Evolutionary conservation across 2,329 filamentous ascomycete species (phyloP).

Genomic region (Cercospora berteroae): DNA sequence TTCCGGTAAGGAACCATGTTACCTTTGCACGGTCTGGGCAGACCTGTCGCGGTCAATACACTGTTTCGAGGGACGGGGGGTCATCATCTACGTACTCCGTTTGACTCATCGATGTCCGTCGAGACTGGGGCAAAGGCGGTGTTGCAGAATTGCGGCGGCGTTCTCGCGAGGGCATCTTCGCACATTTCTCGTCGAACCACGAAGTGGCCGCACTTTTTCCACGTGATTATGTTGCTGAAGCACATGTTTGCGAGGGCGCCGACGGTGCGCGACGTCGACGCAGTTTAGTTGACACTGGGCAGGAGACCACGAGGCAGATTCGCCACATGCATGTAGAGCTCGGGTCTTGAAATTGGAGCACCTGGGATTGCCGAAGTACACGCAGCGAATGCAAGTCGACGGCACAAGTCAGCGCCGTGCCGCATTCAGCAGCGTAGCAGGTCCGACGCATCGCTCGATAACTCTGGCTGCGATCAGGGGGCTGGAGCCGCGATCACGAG

Average conservation of each 20-base stretch:
- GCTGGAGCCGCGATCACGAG: not conserved
- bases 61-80: not conserved
- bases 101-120: conserved; percentile 16
- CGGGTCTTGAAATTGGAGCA: not conserved
- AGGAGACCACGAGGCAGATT: not conserved
- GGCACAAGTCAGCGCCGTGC: not conserved
- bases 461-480: not conserved
- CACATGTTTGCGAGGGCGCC: conserved; percentile 18
- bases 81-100: conserved; percentile 9
- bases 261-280: not conserved
- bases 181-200: conserved; percentile 19
- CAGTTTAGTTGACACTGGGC: not conserved
- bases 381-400: not conserved
- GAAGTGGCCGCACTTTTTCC: conserved; percentile 23
- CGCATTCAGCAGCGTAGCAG: not conserved
- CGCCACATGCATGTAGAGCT: conserved; percentile 1
- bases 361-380: conserved; percentile 4
- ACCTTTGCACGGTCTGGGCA: conserved; percentile 24
- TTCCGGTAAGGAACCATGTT: not conserved
- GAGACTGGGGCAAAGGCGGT: conserved; percentile 21
- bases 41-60: conserved; percentile 1
- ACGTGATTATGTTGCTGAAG: conserved; percentile 24
- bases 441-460: not conserved
- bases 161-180: conserved; percentile 17
- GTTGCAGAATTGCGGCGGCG: conserved; percentile 16